Base-by-base conservation (phyloP, 1,139 yeast species). In the Scheffersomyces titani region DNA sequence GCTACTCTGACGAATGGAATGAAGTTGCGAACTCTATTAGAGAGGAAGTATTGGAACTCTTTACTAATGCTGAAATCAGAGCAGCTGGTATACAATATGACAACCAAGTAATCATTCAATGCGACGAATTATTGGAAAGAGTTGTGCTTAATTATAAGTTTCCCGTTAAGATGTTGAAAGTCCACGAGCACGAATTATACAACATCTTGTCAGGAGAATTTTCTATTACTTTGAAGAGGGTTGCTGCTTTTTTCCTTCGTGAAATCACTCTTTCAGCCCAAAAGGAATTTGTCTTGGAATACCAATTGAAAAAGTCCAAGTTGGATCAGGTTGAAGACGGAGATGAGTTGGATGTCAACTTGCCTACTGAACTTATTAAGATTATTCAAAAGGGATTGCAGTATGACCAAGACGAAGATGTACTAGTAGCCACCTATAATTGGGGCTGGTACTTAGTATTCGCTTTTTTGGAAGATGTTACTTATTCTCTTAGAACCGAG, bases 391-490 rank as follows among this genome's bases (percentile, higher is more conserved):
- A 57, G 19, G 61, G 60, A 21, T 55, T 70, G 3, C 71, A 77
- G 3, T 60, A 62, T 0, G 83, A 79, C 19, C 76, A 73, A 53
- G 83, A 79, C 54, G 68, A 69, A 52, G 82, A 77, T 49, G 71
- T 73, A 18, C 69, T 5, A 13, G 72, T 78, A 36, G 69, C 81
- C 50, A 76, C 73, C 48, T 90, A 84, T 65, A 66, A 90, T 51
- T 87, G 92, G 87, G 76, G 86, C 50, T 92, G 97, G 97, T 74
- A 75, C 56, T 72, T 91, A 56, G 70, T 90, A 0, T 80, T 90
- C 61, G 76, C 75, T 40, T 87, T 86, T 67, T 90, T 92, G 67
- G 81, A 83, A 55, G 86, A 87, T 58, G 83, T 90, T 6, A 85
- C 96, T 1, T 84, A 85, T 62, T 83, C 85, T 49, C 78, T 91